Evolutionary conservation across 345 rosid genomes (phyloP), one percentile per base, ranked within the genome.

Genomic region (Salix caprea): DNA sequence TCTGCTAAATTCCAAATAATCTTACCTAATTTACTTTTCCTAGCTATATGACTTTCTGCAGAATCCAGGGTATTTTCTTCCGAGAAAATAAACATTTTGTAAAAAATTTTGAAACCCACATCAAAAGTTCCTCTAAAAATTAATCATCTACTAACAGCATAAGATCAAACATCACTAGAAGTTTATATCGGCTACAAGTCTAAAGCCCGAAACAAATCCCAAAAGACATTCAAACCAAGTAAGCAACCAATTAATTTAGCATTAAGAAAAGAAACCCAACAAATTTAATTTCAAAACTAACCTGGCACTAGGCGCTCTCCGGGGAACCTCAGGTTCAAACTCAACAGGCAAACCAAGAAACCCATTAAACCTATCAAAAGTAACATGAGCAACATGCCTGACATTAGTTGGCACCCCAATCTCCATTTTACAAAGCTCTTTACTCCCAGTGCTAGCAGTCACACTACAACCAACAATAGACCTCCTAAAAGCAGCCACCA

Each of bases 301-400:
- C 98, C 98, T 93, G 81, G 99, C 97, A 86, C 99, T 95, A 23
- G 99, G 99, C 69, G 97, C 90, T 70, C 92, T 90, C 82, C 92
- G 88, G 24, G 94, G 97, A 74, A 95, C 96, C 75, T 96, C 99
- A 39, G 99, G 97, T 83, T 96, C 97, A 79, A 96, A 90, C 85
- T 96, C 99, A 85, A 91, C 94, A 69, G 99, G 99, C 83, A 96
- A 88, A 68, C 99, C 99, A 74, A 91, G 96, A 77, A 96, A 96
- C 52, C 99, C 99, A 85, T 94, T 87, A 75, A 96, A 96, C 82
- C 99, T 89, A 84, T 96, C 99, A 76, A 96, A 96, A n/a, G 98
- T 96, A 37, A 96, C 99, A 86, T 96, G 99, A 50, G 98, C 96
- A 36, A 96, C 96, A 81, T 96, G 99, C 67, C 97, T 88, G 72